Base-by-base conservation (phyloP, 139 green algal genomes). In the Closterium sp. region DNA sequence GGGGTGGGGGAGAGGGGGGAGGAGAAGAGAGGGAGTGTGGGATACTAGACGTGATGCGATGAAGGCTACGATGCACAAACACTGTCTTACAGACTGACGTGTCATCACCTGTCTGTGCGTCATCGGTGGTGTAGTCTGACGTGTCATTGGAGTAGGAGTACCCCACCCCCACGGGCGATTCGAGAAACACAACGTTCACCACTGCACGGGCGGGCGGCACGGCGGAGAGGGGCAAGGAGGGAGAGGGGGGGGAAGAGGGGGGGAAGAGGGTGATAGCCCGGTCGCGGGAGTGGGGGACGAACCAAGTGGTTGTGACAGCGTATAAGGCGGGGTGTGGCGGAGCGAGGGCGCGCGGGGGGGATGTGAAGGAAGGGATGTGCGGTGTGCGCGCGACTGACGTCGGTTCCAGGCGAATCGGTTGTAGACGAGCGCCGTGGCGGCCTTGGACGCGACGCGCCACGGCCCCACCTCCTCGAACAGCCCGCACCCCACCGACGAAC, bases 81-180 rank as follows among this genome's bases (percentile, higher is more conserved):
- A n/a, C n/a, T n/a, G n/a, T n/a, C n/a, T n/a, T n/a, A n/a, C n/a
- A n/a, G n/a, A n/a, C n/a, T n/a, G 30, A 76, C 0, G 55, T 76
- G 55, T 28, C 7, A 76, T 10, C 9, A 7, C 97, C 97, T 6
- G 96, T 97, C 33, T 96, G 94, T 3, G 64, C 94, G 87, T 98
- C 96, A 33, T 96, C 96, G 19, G 97, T 95, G 21, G 94, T 66
- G 0, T 89, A 90, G 84, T 98, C 97, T 0, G n/a, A 6, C 6
- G 93, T 90, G 34, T 85, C 96, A 92, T 98, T 97, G 84, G 89
- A 95, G 94, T 98, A 98, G 38, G 69, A 95, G 86, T 96, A 98
- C 28, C 97, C 97, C 9, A 98, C 96, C 94, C 97, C 97, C 1
- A 97, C 97, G 9, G 97, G 97, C 34, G 89, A 95, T 87, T 98